Evolutionary conservation across 768 basidiomycete genomes (phyloP).

Genomic region (Xerocomus spinulosus): DNA sequence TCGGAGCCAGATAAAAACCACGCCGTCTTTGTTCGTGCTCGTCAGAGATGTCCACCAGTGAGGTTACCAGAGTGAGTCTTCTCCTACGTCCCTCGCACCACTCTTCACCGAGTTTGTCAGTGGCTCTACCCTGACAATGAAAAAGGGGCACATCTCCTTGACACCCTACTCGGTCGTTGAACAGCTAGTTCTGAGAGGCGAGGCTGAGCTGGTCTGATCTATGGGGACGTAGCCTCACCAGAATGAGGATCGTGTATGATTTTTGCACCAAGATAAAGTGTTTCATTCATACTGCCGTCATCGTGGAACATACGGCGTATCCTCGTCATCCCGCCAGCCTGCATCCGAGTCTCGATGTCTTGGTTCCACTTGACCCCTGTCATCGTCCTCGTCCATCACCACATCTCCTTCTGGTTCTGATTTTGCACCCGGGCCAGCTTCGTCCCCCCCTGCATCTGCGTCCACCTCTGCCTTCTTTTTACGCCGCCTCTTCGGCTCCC

Average conservation of each 20-base stretch:
- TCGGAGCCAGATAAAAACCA: slow-evolving; percentile 68
- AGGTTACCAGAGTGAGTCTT: slow-evolving; percentile 61
- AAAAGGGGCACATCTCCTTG: slow-evolving; percentile 77
- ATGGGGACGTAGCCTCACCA: slow-evolving; percentile 16
- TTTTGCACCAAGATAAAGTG: slow-evolving; percentile 5
- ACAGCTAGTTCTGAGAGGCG: slow-evolving; percentile 63
- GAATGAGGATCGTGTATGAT: slow-evolving; percentile 11
- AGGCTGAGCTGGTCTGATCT: slow-evolving; percentile 69
- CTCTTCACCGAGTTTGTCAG: slow-evolving; percentile 33
- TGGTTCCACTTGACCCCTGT: slow-evolving; percentile 35
- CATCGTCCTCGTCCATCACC: slow-evolving; percentile 41
- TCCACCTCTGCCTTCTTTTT: slow-evolving; percentile 43
- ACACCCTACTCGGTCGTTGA: slow-evolving; percentile 75
- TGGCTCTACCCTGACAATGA: slow-evolving; percentile 67
- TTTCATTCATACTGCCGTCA: slow-evolving; percentile 10
- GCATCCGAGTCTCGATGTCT: slow-evolving; percentile 42
- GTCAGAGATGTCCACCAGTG: slow-evolving; percentile 62
- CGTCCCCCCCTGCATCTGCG: slow-evolving; percentile 32
- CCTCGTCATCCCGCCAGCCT: slow-evolving; percentile 39
- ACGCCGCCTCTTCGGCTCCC: slow-evolving; percentile 44
- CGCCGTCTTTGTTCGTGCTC: slow-evolving; percentile 80
- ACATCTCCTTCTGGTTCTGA: slow-evolving; percentile 35
- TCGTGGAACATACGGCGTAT: slow-evolving; percentile 42
- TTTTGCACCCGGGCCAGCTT: slow-evolving; percentile 34
- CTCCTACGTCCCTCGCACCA: background rate